Base-by-base conservation (phyloP, 371 early-diverging fungal species). In the Syncephalastrum monosporum region DNA sequence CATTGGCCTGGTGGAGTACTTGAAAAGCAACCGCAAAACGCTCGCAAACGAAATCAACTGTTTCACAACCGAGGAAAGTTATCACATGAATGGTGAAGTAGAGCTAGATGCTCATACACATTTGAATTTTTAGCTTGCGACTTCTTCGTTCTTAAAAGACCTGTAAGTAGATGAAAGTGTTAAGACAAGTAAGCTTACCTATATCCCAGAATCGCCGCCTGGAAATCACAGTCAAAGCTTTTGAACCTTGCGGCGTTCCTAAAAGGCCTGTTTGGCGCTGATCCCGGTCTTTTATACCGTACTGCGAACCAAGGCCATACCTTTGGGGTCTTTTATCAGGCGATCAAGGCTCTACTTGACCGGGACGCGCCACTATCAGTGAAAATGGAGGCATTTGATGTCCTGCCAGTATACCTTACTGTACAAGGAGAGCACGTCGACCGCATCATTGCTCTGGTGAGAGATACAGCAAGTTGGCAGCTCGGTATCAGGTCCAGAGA, bases 191-290 rank as follows among this genome's bases (percentile, higher is more conserved):
- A 29, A n/a, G 6, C 38, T 44, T n/a, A 52, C 5, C 14, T 53
- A 23, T 10, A 24, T 59, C 23, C 14, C 62, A 78, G 79, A 14
- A 52, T 73, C 14, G 48, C 56, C 27, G 63, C 58, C 5, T 74
- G 72, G 70, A 47, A 67, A 1, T 61, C 55, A 6, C 50, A 46
- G 15, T 62, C 67, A 5, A 64, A 72, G 6, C 47, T 66, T 0
- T 42, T 63, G 3, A 67, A 72, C 57, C 59, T 69, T 1, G 69
- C 79, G 16, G 33, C 57, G 1, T 56, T 73, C 2, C 62, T 82
- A 53, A 74, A 72, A 50, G 59, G 65, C 7, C 6, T 85, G 1
- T 69, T 84, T 25, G 76, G 67, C 10, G 69, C 79, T 2, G 79
- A 78, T 42, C 76, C 81, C 3, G 68, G 71, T 1, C 63, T 85